These are phyloP conservation scores for Hypoxylon sp. DNA, from an alignment of 2,329 filamentous ascomycete species.

Conservation along the genomic window DNA sequence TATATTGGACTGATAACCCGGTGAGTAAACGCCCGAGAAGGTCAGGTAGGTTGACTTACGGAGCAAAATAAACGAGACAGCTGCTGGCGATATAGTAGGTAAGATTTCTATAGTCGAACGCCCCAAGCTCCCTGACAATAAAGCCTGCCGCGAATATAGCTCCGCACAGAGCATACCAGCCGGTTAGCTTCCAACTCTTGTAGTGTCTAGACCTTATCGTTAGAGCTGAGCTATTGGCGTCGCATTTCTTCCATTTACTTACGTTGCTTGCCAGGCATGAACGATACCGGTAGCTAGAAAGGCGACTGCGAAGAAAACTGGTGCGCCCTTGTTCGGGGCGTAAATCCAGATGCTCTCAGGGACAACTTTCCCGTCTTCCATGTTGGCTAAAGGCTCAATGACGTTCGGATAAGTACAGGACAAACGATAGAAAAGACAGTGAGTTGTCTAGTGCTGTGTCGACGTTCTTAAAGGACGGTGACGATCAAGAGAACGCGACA, in stretches of 20 bases:
- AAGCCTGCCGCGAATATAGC: slow-evolving; percentile 71
- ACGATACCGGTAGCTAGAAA: slow-evolving; percentile 58
- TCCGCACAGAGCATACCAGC: slow-evolving; percentile 68
- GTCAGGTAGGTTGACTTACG: slow-evolving; percentile 49
- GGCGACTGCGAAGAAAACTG: slow-evolving; percentile 63
- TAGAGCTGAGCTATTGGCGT: slow-evolving; percentile 5
- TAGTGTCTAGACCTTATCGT: slow-evolving; percentile 60
- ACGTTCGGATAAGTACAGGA: not conserved
- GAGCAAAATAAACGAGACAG: slow-evolving; percentile 56
- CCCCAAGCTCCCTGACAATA: slow-evolving; percentile 62
- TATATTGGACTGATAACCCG: slow-evolving; percentile 64
- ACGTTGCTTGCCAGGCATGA: slow-evolving; percentile 65
- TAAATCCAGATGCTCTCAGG: slow-evolving; percentile 63
- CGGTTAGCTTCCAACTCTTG: slow-evolving; percentile 69
- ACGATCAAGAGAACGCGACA: not conserved
- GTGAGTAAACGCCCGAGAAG: slow-evolving; percentile 19
- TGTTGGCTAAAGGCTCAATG: slow-evolving; percentile 22
- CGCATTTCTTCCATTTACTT: slow-evolving; percentile 49
- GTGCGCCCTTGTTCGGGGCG: slow-evolving; percentile 63
- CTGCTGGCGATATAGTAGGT: slow-evolving; percentile 61
- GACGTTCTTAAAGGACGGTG: not conserved
- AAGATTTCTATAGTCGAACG: slow-evolving; percentile 62
- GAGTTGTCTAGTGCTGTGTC: not conserved
- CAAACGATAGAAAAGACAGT: not conserved
- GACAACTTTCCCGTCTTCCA: slow-evolving; percentile 57